Evolutionary conservation across 495 filamentous ascomycete species (phyloP), one percentile per base, ranked within the genome.

Genomic region (Hypomontagnella submonticulosa): DNA sequence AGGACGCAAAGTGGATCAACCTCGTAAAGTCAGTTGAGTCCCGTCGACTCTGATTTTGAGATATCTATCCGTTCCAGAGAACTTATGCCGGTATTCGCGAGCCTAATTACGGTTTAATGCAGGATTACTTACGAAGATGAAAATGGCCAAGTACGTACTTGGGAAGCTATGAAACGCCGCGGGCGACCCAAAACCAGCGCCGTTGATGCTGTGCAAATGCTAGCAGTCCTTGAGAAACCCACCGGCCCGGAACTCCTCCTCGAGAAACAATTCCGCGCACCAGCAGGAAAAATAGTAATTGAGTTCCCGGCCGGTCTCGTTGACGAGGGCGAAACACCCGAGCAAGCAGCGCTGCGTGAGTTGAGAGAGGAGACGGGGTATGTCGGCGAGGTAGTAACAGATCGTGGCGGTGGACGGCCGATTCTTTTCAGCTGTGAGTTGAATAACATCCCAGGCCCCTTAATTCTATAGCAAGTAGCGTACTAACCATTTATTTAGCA

Each of bases 301-400:
- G 90, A 93, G 72, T 83, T 92, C 7, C 90, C 90, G 0, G 90
- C 90, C 0, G 90, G 90, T 0, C 73, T 93, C 7, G 85, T 92
- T 15, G 90, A 93, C 72, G 85, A 83, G 8, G 83, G 81, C n/a
- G 90, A 92, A 71, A 87, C 83, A 0, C 81, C 86, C 0, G 88
- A 90, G 61, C 77, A 87, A 63, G 89, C 87, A 65, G 90, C 90
- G 2, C 79, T 92, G 23, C 81, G 90, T 18, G 90, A 93, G 69
- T 79, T 95, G 54, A 87, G 84, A 57, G 91, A 95, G 73, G 91
- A 95, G 77, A 93, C 91, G 0, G 91, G 91, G 2, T 93, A 92
- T 71, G 77, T 88, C 30, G 91, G 91, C 27, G 80, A 84, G 15
- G 82, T 86, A 2, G 47, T 75, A 15, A 50, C 41, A 6, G 55